phyloP scores from a whole-genome alignment of 1,284 basidiomycete species.

The Boletus subluridellus region DNA sequence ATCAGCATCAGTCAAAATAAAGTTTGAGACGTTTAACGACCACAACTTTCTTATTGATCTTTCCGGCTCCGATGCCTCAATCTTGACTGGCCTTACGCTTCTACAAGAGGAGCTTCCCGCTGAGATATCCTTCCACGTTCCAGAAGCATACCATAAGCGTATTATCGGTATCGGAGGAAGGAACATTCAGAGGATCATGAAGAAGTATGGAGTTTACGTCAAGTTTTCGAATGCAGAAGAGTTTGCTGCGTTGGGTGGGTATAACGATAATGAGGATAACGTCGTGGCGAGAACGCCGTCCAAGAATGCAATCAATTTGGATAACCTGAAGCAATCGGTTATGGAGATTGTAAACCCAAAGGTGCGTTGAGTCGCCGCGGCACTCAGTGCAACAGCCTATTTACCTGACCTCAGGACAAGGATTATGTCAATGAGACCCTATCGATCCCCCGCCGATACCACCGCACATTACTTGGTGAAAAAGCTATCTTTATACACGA shows the following conservation, averaged over 20 bases:
- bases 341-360: constrained; percentile 98
- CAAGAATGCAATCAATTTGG: constrained; percentile 95
- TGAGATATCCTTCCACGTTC: constrained; percentile 99
- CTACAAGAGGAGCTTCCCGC: constrained; percentile 96
- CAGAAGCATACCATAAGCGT: constrained; percentile 97
- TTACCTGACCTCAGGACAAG: constrained; percentile 66
- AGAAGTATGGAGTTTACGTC: constrained; percentile 98
- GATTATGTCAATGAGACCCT: constrained; percentile 94
- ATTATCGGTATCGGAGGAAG: constrained; percentile 98
- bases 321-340: constrained; percentile 93
- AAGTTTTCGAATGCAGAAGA: constrained; percentile 99
- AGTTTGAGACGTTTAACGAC: constrained; percentile 98
- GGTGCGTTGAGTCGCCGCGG: constrained; percentile 42
- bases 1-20: constrained; percentile 93
- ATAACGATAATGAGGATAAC: constrained; percentile 98
- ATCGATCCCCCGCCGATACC: constrained; percentile 90
- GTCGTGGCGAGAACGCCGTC: constrained; percentile 96
- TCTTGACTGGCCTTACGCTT: constrained; percentile 84
- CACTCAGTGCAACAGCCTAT: not conserved
- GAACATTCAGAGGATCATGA: constrained; percentile 99
- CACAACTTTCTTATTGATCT: constrained; percentile 98
- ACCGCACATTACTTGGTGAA: constrained; percentile 91
- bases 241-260: constrained; percentile 91
- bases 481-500: constrained; percentile 97
- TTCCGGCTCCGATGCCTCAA: constrained; percentile 75